These are phyloP conservation scores for Aspergillus sclerotiicarbonarius DNA, from an alignment of 495 filamentous ascomycete species.

Conservation along the genomic window DNA sequence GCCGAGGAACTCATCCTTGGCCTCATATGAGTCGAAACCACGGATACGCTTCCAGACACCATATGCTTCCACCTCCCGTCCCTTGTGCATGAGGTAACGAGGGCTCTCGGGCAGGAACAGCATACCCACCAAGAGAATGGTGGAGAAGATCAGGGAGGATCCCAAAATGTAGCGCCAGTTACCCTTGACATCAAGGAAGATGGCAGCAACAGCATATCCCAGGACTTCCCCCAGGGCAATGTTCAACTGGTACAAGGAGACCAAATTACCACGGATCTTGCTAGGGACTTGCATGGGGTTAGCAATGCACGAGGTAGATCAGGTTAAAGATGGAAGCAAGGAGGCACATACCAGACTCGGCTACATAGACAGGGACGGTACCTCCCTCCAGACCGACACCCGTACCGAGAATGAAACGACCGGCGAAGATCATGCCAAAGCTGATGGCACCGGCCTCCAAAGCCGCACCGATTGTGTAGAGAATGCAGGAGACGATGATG, in stretches of 20 bases:
- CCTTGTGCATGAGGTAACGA: constrained; percentile 58
- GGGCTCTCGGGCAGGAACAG: constrained; percentile 59
- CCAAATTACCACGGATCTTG: constrained; percentile 57
- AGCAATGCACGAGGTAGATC: background rate
- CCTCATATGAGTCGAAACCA: constrained; percentile 45
- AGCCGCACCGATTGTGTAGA: constrained; percentile 59
- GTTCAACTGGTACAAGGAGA: constrained; percentile 62
- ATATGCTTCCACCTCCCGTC: constrained; percentile 47
- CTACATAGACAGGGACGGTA: constrained; percentile 59
- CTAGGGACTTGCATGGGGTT: constrained; percentile 37
- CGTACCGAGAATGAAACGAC: constrained; percentile 57
- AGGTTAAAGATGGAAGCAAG: background rate
- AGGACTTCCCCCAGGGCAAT: constrained; percentile 63
- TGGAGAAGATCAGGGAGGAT: constrained; percentile 61
- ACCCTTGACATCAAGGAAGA: constrained; percentile 56
- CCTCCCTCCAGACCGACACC: constrained; percentile 62
- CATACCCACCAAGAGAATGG: constrained; percentile 58
- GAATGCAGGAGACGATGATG: constrained; percentile 56
- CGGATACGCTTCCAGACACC: constrained; percentile 62
- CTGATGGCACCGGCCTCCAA: constrained; percentile 58
- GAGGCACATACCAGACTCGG: constrained; percentile 38
- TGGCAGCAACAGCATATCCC: constrained; percentile 60
- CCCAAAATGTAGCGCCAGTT: constrained; percentile 68
- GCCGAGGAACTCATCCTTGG: constrained; percentile 58
- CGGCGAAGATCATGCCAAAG: constrained; percentile 60